Percentiles rank a stretch among this genome's conserved stretches.
Conservation (phyloP, 768 basidiomycete species). For the Lactarius quietus region DNA sequence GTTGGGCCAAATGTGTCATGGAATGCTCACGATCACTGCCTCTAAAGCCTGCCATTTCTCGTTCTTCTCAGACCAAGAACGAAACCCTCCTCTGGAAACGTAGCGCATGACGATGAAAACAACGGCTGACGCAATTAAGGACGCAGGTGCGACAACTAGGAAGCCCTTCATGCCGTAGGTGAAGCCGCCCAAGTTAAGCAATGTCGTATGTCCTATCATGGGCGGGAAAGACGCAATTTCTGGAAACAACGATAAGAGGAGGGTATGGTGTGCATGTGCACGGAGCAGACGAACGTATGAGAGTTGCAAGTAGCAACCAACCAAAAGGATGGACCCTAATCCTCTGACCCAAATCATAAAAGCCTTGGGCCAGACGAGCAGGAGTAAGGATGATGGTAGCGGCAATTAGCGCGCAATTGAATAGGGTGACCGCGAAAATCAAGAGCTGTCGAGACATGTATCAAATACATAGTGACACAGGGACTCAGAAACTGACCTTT, state of each 20-base stretch:
- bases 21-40: constrained; percentile 59
- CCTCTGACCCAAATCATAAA: constrained; percentile 64
- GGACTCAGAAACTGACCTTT: constrained; percentile 19
- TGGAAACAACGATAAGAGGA: constrained; percentile 25
- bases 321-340: constrained; percentile 59
- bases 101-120: constrained; percentile 59
- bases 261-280: not conserved
- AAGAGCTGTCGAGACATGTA: constrained; percentile 41
- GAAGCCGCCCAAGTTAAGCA: constrained; percentile 69
- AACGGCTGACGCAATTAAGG: constrained; percentile 59
- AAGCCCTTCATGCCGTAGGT: constrained; percentile 81
- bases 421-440: constrained; percentile 54
- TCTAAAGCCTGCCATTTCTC: constrained; percentile 78
- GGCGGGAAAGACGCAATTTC: constrained; percentile 56
- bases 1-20: constrained; percentile 2
- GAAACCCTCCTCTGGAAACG: constrained; percentile 53
- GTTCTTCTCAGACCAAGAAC: constrained; percentile 56
- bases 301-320: constrained; percentile 50
- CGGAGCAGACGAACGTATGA: constrained; percentile 46
- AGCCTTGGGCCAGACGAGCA: constrained; percentile 59
- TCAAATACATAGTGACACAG: not conserved
- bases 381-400: constrained; percentile 56
- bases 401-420: constrained; percentile 44
- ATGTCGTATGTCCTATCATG: constrained; percentile 63
- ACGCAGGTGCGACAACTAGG: constrained; percentile 55